These are phyloP conservation scores for Pseudopyricularia cyperi DNA, from an alignment of 2,329 filamentous ascomycete species.

Conservation along the genomic window DNA sequence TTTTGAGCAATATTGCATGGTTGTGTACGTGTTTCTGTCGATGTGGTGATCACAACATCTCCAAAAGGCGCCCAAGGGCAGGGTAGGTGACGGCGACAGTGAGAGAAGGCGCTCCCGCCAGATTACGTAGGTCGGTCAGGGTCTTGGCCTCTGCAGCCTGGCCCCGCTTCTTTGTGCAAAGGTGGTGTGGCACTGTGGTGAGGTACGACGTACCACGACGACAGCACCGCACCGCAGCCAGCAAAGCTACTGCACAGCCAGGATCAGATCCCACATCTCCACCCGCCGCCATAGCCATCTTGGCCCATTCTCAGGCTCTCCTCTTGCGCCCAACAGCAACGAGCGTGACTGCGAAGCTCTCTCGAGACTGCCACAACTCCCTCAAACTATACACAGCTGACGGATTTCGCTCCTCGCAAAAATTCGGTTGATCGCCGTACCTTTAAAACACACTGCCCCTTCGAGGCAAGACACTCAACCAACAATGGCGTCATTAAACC, in stretches of 20 bases:
- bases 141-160: neutral
- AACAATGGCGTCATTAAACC: conserved; percentile 73
- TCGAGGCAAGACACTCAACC: neutral
- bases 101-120: neutral
- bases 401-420: neutral
- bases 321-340: neutral
- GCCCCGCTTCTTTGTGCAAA: neutral
- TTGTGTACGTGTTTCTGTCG: too few relatives aligned
- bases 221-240: too few relatives aligned
- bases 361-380: too few relatives aligned
- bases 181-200: neutral
- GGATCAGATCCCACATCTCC: neutral
- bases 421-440: neutral
- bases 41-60: too few relatives aligned
- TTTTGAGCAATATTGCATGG: too few relatives aligned
- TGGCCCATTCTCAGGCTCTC: neutral
- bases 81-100: too few relatives aligned
- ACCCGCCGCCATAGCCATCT: neutral
- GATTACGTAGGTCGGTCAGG: neutral
- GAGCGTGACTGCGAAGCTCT: neutral
- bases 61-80: too few relatives aligned
- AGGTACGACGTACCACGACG: neutral
- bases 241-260: neutral
- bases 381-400: neutral
- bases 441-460: neutral